A percentile compares a stretch with the other conserved stretches of the same genome.
These are phyloP conservation scores for Talaromyces sp. DNA, from an alignment of 2,329 filamentous ascomycete species.

Conservation along the genomic window DNA sequence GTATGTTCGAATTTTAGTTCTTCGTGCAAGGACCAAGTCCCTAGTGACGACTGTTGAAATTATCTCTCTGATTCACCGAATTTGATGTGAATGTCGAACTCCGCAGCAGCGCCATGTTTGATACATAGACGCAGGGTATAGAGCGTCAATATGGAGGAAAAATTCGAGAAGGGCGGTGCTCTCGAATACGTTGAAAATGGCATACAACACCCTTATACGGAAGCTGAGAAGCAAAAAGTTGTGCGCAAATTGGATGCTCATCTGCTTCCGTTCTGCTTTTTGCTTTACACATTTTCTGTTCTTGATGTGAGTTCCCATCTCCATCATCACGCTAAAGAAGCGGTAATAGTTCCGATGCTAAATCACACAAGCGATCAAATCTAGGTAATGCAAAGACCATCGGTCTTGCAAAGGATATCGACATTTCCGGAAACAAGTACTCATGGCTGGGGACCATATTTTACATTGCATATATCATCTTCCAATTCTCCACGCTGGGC, in stretches of 20 bases:
- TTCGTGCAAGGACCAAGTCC: not conserved
- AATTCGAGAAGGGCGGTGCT: not conserved
- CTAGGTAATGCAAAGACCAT: conserved; percentile 21
- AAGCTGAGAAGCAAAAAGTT: conserved; percentile 8
- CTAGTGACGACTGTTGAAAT: not conserved
- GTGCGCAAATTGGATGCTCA: conserved; percentile 22
- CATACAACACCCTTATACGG: not conserved
- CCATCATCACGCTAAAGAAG: not conserved
- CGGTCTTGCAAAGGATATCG: conserved; percentile 21
- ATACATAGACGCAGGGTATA: not conserved
- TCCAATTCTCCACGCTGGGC: conserved; percentile 25
- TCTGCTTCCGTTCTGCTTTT: conserved; percentile 20
- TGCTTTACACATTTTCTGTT: conserved; percentile 15
- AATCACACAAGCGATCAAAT: conserved; percentile 5
- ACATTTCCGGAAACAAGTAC: conserved; percentile 21
- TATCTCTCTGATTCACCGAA: not conserved
- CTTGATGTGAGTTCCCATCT: conserved; percentile 8
- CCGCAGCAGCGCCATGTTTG: not conserved
- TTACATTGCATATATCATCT: conserved; percentile 27
- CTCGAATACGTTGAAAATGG: not conserved
- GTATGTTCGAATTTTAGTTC: not conserved
- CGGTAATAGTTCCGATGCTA: not conserved
- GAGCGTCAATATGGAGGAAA: conserved; percentile 2
- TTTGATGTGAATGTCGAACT: conserved; percentile 1
- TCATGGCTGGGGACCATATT: conserved; percentile 22